Conservation (phyloP, 192 early-diverging fungal species). For the Backusella circina region DNA sequence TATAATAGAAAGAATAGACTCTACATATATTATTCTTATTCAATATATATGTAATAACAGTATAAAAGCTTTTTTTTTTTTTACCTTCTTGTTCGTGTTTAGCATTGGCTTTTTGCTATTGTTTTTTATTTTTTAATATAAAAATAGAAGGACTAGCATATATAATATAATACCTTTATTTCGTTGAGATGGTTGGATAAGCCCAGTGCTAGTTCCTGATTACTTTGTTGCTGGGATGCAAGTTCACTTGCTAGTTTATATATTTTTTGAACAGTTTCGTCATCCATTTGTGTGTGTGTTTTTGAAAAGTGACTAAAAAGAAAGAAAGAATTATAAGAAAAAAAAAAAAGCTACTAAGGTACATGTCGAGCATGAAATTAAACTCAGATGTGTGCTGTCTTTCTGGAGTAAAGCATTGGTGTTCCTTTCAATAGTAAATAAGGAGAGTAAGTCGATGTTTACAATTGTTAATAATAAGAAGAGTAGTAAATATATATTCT, state of each 20-base stretch:
- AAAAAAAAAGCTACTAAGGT: neutral
- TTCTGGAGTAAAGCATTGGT: too few species aligned
- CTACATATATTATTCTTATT: neutral
- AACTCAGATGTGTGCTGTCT: too few species aligned
- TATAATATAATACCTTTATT: conserved; percentile 28
- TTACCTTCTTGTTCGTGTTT: conserved; percentile 4
- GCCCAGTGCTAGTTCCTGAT: conserved; percentile 34
- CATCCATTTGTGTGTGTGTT: conserved; percentile 34
- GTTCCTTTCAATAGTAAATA: too few species aligned
- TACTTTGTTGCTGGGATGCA: conserved; percentile 38
- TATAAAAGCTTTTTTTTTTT: neutral
- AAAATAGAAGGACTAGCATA: neutral
- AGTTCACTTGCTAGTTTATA: conserved; percentile 48
- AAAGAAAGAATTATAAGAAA: neutral
- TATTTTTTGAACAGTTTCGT: conserved; percentile 40
- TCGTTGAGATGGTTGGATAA: conserved; percentile 38
- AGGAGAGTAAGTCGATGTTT: too few species aligned
- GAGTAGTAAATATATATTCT: too few species aligned
- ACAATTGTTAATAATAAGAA: too few species aligned
- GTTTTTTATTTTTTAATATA: neutral
- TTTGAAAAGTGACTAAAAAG: neutral
- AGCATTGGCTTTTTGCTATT: conserved; percentile 11
- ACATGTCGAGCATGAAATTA: neutral
- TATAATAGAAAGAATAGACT: neutral
- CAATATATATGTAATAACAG: neutral